phyloP scores from a whole-genome alignment of 192 early-diverging fungal genomes.

The Entophlyctis luteolus region DNA sequence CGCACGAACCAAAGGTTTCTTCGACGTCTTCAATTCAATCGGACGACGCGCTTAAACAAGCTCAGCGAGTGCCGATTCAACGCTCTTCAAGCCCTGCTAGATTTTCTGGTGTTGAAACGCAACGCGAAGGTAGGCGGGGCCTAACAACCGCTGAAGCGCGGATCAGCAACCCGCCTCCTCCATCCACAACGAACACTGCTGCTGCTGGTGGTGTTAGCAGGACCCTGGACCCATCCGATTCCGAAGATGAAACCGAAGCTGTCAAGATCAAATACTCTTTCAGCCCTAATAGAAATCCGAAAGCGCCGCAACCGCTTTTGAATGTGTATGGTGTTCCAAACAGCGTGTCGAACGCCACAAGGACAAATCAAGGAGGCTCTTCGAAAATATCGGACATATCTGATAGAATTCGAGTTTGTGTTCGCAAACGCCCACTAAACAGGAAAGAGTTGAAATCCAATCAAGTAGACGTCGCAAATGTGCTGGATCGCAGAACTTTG shows the following conservation, averaged over 20 bases:
- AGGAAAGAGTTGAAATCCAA: slow-evolving; percentile 74
- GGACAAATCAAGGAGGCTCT: too few relatives aligned
- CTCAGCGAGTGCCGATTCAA: too few relatives aligned
- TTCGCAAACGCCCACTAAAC: slow-evolving; percentile 91
- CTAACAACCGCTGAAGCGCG: too few relatives aligned
- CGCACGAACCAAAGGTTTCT: too few relatives aligned
- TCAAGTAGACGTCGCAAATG: slow-evolving; percentile 81
- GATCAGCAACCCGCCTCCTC: too few relatives aligned
- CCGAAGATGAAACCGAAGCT: slow-evolving; percentile 1
- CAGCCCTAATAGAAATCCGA: neutral
- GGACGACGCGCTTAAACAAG: too few relatives aligned
- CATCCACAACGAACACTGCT: too few relatives aligned
- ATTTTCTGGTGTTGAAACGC: too few relatives aligned
- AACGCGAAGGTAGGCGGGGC: too few relatives aligned
- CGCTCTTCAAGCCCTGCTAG: too few relatives aligned
- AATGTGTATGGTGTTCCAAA: slow-evolving; percentile 76
- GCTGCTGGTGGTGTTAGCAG: too few relatives aligned
- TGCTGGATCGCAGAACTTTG: slow-evolving; percentile 65
- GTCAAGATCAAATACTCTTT: slow-evolving; percentile 16
- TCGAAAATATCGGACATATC: slow-evolving; percentile 45
- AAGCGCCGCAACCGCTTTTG: slow-evolving; percentile 42
- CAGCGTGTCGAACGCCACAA: slow-evolving; percentile 10
- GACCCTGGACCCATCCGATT: slow-evolving; percentile 14
- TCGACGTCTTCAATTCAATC: too few relatives aligned
- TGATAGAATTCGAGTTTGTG: slow-evolving; percentile 93